Conservation (phyloP, 176 grass and related monocot species). For the Luzula sylvatica region DNA sequence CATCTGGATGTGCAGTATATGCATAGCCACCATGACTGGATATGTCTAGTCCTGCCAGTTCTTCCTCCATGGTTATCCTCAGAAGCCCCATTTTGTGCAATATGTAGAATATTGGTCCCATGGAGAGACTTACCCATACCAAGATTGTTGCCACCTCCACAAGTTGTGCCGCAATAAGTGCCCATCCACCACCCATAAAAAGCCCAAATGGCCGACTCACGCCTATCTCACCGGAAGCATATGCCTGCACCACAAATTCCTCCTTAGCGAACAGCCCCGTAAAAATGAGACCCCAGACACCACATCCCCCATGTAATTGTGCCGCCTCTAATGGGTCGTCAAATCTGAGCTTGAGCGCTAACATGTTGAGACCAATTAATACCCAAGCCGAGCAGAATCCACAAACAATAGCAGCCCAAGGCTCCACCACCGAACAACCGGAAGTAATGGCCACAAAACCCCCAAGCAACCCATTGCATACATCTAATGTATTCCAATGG, state of each 20-base stretch:
- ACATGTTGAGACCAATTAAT: slow-evolving; percentile 12
- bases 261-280: slow-evolving; percentile 18
- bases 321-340: slow-evolving; percentile 25
- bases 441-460: slow-evolving; percentile 20
- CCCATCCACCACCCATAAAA: slow-evolving; percentile 31
- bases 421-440: slow-evolving; percentile 23
- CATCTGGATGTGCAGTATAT: slow-evolving; percentile 13
- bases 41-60: slow-evolving; percentile 24
- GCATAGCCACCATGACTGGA: slow-evolving; percentile 26
- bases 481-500: slow-evolving; percentile 14
- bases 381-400: slow-evolving; percentile 18
- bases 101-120: slow-evolving; percentile 25
- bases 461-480: slow-evolving; percentile 17
- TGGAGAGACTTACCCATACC: slow-evolving; percentile 25
- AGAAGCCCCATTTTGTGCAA: slow-evolving; percentile 22
- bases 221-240: slow-evolving; percentile 11
- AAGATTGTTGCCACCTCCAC: slow-evolving; percentile 3
- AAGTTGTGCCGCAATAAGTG: slow-evolving; percentile 22
- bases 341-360: slow-evolving; percentile 7
- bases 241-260: slow-evolving; percentile 18
- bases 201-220: slow-evolving; percentile 17
- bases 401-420: slow-evolving; percentile 16
- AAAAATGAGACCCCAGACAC: slow-evolving; percentile 21
- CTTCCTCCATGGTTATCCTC: slow-evolving; percentile 8
- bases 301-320: slow-evolving; percentile 21